Conservation (phyloP, 371 early-diverging fungal genomes). For the Mortierella sp. region DNA sequence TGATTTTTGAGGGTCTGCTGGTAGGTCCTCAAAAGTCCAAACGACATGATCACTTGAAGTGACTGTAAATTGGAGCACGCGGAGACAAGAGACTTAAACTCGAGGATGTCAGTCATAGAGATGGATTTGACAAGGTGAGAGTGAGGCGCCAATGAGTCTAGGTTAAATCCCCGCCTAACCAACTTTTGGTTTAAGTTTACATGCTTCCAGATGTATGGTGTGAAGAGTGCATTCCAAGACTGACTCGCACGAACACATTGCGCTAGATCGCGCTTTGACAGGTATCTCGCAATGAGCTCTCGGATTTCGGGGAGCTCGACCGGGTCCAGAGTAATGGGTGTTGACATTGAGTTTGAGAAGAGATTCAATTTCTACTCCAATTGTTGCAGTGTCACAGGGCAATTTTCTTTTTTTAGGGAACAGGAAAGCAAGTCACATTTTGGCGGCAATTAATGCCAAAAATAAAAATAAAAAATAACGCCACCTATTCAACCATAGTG, state of each 20-base stretch:
- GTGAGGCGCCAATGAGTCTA: not conserved
- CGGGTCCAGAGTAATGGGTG: not conserved
- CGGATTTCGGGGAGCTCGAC: conserved; percentile 5
- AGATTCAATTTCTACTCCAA: not conserved
- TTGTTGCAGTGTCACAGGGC: too few relatives aligned
- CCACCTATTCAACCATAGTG: too few relatives aligned
- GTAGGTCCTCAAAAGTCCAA: not conserved
- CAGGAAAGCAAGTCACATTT: too few relatives aligned
- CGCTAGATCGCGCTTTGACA: not conserved
- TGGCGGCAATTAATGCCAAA: too few relatives aligned
- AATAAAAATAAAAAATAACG: too few relatives aligned
- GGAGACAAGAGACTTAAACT: not conserved
- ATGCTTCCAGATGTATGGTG: not conserved
- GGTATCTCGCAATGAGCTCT: not conserved
- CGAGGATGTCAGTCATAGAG: not conserved
- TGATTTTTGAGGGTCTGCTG: not conserved
- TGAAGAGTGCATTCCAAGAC: not conserved
- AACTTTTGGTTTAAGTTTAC: not conserved
- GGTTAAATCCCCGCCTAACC: not conserved
- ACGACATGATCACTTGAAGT: not conserved
- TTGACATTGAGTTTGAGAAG: not conserved
- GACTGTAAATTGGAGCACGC: not conserved
- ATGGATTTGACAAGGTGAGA: conserved; percentile 2
- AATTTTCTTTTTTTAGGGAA: too few relatives aligned
- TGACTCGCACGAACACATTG: not conserved